Evolutionary conservation across 2,329 filamentous ascomycete species (phyloP).

Genomic region (Aspergillus ustus): DNA sequence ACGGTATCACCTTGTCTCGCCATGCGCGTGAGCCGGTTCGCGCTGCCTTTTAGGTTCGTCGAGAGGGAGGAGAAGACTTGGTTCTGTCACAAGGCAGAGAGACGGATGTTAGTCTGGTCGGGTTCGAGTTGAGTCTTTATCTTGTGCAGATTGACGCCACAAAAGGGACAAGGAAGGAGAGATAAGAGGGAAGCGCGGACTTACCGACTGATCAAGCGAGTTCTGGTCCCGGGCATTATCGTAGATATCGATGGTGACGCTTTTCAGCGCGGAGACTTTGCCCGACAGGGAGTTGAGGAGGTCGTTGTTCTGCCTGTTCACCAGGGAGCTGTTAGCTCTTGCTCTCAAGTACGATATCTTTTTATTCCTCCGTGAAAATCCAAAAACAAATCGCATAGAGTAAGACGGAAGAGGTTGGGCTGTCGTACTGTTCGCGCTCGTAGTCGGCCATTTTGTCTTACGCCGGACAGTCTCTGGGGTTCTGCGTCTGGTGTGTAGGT

Average conservation of each 20-base stretch:
- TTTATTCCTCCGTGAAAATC: not conserved
- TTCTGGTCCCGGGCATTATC: conserved; percentile 89
- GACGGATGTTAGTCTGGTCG: not conserved
- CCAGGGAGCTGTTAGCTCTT: not conserved
- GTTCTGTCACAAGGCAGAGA: conserved; percentile 55
- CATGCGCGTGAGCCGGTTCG: conserved; percentile 83
- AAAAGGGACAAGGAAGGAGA: not conserved
- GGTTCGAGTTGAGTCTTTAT: not conserved
- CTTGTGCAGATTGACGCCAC: not conserved
- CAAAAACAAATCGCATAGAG: not conserved
- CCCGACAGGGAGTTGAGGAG: conserved; percentile 87
- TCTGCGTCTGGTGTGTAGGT: not conserved
- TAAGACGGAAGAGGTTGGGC: not conserved
- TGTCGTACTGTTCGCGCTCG: conserved; percentile 69
- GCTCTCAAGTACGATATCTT: not conserved
- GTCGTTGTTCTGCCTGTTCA: conserved; percentile 81
- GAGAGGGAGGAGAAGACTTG: conserved; percentile 92
- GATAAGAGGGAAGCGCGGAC: conserved; percentile 34
- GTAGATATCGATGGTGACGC: conserved; percentile 97
- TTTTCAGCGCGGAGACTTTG: conserved; percentile 90
- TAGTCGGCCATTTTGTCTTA: conserved; percentile 69
- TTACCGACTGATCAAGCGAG: conserved; percentile 83
- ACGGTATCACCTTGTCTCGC: conserved; percentile 88
- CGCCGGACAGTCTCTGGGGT: not conserved
- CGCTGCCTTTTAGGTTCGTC: conserved; percentile 81